Evolutionary conservation across 805 yeast genomes (phyloP), one percentile per base, ranked within the genome.

Genomic region (Zygosaccharomyces bisporus): DNA sequence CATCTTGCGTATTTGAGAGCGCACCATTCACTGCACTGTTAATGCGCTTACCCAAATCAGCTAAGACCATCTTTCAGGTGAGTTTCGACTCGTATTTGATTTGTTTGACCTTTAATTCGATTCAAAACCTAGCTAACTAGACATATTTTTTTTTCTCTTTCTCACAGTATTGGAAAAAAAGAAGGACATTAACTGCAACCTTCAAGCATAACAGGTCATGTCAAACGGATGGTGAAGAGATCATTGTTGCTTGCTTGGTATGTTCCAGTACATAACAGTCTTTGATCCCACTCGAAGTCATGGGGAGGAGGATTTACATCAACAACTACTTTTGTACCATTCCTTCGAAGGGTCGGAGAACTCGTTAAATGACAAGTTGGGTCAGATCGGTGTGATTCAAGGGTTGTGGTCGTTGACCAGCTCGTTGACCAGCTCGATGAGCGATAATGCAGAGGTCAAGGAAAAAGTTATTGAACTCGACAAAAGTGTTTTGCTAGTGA

Each of bases 11-110:
- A 40, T 64, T 68, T 6, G 86, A 69, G 29, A 86, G 70, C 35
- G 84, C 80, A 47, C 76, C 78, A 35, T 80, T 71, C 41, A 85
- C 82, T 14, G 93, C 95, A 57, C 73, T 72, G 66, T 84, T 84
- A 63, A 85, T 83, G 54, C 87, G 76, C 57, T 81, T 73, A 24
- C 95, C 93, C 47, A 85, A 69, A 64, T 85, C 93, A 35, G 89
- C 88, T 53, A 84, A 73, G 60, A 84, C 91, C 91, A 84, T 85
- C 10, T 19, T 30, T 13, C n/a, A 39, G 31, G 31, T 29, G 13
- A 17, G 17, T 27, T 17, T 17, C 23, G n/a, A 13, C 21, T n/a
- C 33, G 17, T 20, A n/a, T 24, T 24, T 23, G 14, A 6, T 35
- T 4, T 16, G 16, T 25, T 25, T 14, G 19, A 13, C 16, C 20